Conservation (phyloP, 2,329 filamentous ascomycete genomes). For the Phialemonium atrogriseum region DNA sequence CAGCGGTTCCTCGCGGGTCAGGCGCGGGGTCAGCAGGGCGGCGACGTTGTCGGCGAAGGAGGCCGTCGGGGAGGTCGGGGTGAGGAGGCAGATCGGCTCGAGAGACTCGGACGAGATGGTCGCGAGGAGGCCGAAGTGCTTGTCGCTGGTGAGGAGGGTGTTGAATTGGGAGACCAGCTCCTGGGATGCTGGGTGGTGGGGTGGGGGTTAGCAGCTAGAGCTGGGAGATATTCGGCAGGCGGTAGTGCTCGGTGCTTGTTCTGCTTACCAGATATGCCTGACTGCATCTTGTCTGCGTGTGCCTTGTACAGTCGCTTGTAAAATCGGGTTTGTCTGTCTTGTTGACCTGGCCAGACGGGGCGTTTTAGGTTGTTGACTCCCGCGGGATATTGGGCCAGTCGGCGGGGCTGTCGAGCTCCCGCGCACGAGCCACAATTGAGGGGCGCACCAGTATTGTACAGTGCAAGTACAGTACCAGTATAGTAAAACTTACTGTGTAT, state of each 20-base stretch:
- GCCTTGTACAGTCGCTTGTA: too few relatives aligned
- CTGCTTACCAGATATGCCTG: constrained; percentile 15
- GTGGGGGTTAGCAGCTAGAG: not conserved
- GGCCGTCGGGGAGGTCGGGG: constrained; percentile 42
- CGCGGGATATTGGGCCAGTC: too few relatives aligned
- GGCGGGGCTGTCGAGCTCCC: too few relatives aligned
- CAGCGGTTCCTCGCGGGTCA: constrained; percentile 58
- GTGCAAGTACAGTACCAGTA: too few relatives aligned
- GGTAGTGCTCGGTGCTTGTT: not conserved
- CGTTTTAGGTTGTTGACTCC: too few relatives aligned
- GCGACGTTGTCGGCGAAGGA: constrained; percentile 57
- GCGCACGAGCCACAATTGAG: too few relatives aligned
- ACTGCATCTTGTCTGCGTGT: constrained; percentile 18
- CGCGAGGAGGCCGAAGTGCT: constrained; percentile 62
- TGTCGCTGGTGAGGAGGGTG: constrained; percentile 51
- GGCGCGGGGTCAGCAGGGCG: constrained; percentile 48
- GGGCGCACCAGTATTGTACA: too few relatives aligned
- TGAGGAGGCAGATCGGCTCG: constrained; percentile 45
- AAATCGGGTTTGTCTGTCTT: too few relatives aligned
- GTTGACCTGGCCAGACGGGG: too few relatives aligned
- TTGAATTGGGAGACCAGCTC: constrained; percentile 71
- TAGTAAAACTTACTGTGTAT: too few relatives aligned
- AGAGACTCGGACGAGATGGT: constrained; percentile 64
- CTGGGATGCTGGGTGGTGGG: constrained; percentile 52
- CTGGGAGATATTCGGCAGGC: too few relatives aligned